Conservation (phyloP, 305 asterid species). For the Fraxinus ornus region DNA sequence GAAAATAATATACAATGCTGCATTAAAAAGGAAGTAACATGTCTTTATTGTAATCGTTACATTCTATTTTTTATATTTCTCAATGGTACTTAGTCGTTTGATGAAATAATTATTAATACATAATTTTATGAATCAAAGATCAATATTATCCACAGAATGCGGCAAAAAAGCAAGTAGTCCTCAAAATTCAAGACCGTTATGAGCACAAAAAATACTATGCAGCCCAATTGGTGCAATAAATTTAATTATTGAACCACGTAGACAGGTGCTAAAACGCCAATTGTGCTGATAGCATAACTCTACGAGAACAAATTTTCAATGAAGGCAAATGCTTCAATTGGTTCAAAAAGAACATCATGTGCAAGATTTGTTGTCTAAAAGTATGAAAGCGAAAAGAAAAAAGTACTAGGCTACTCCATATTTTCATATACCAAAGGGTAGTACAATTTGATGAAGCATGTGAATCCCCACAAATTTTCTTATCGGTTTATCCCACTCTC, state of each 20-base stretch:
- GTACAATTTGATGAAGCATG: neutral
- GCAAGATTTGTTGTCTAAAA: neutral
- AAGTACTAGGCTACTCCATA: neutral
- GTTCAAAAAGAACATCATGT: neutral
- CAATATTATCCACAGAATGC: neutral
- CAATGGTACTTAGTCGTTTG: neutral
- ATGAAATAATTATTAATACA: too few species aligned
- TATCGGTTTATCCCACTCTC: neutral
- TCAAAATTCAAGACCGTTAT: neutral
- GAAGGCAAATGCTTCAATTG: neutral
- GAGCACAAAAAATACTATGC: neutral
- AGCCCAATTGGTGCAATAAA: neutral
- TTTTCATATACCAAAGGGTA: neutral
- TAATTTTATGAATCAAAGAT: neutral
- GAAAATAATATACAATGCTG: neutral
- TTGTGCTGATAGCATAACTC: neutral
- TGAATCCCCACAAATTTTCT: neutral
- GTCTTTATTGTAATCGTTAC: neutral
- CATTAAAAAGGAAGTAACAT: neutral
- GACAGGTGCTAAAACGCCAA: neutral
- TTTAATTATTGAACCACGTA: neutral
- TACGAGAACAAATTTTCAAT: neutral
- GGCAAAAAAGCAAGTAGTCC: neutral
- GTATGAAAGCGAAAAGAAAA: neutral
- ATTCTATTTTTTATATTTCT: neutral